Evolutionary conservation across 2,329 filamentous ascomycete species (phyloP).

Genomic region (Dactylonectria macrodidyma): DNA sequence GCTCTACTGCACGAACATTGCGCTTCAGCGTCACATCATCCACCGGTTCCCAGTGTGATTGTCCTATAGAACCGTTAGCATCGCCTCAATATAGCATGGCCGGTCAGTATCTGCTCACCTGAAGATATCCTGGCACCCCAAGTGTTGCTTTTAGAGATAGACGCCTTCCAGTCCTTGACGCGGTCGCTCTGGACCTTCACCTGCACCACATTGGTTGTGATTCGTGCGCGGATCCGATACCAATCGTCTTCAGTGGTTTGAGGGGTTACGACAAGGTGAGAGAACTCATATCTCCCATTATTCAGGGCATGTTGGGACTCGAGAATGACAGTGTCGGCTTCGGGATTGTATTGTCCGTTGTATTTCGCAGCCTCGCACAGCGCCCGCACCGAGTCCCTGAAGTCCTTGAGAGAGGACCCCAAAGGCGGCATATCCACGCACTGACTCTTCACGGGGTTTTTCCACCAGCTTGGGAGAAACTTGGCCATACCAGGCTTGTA

Average conservation of each 20-base stretch:
- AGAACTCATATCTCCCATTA: slow-evolving; percentile 19
- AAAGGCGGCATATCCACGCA: neutral
- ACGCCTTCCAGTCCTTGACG: slow-evolving; percentile 36
- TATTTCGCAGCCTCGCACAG: neutral
- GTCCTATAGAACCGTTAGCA: neutral
- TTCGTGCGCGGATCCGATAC: slow-evolving; percentile 41
- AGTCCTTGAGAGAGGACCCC: neutral
- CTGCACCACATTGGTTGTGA: slow-evolving; percentile 30
- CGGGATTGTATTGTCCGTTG: neutral
- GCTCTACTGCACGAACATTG: neutral
- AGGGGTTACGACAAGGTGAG: slow-evolving; percentile 37
- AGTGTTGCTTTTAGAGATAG: slow-evolving; percentile 33
- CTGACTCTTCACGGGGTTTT: neutral
- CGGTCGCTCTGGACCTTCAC: slow-evolving; percentile 23
- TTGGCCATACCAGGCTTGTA: slow-evolving; percentile 26
- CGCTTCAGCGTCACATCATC: neutral
- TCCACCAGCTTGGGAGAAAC: slow-evolving; percentile 25
- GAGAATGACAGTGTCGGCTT: slow-evolving; percentile 32
- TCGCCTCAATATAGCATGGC: neutral
- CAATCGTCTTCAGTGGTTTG: slow-evolving; percentile 41
- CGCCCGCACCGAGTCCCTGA: neutral
- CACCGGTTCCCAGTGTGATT: neutral
- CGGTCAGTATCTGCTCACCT: neutral
- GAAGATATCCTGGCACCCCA: slow-evolving; percentile 37
- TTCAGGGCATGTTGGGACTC: slow-evolving; percentile 19